These are phyloP conservation scores for Globisporangium splendens DNA, from an alignment of 352 stramenopile species.

Conservation along the genomic window DNA sequence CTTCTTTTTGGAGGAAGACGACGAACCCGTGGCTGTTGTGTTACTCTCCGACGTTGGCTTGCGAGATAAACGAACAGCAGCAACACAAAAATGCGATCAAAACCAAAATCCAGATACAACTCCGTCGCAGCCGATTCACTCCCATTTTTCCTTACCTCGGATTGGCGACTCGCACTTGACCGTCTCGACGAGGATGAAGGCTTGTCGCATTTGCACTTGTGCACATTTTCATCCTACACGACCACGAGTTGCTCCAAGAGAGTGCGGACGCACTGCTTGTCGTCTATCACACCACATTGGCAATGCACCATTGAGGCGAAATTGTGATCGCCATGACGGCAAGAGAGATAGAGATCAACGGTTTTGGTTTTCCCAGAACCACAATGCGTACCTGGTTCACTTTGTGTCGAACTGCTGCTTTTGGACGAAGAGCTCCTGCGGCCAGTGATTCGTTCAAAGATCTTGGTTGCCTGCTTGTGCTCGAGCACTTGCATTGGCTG, in stretches of 20 bases:
- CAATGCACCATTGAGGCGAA: not conserved
- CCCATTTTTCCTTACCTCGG: conserved; percentile 3
- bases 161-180: conserved; percentile 6
- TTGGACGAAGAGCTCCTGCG: conserved; percentile 11
- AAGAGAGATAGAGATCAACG: not conserved
- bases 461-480: conserved; percentile 13
- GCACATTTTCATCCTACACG: conserved; percentile 10
- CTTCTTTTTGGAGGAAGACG: conserved; percentile 9
- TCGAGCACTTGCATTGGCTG: conserved; percentile 6
- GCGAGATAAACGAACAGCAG: not conserved
- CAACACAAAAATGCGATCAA: not conserved
- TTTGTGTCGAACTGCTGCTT: conserved; percentile 12
- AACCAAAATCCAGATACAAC: no score
- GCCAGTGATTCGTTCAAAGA: conserved; percentile 9
- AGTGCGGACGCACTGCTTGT: not conserved
- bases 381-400: not conserved
- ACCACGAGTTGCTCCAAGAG: conserved; percentile 16
- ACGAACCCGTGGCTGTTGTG: not conserved
- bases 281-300: not conserved
- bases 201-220: conserved; percentile 12
- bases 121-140: no score
- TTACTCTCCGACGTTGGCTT: not conserved
- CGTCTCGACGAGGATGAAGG: conserved; percentile 6
- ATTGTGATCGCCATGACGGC: not conserved
- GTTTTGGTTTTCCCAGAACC: no score